phyloP scores from a whole-genome alignment of 371 early-diverging fungal species.

The Circinella minor region DNA sequence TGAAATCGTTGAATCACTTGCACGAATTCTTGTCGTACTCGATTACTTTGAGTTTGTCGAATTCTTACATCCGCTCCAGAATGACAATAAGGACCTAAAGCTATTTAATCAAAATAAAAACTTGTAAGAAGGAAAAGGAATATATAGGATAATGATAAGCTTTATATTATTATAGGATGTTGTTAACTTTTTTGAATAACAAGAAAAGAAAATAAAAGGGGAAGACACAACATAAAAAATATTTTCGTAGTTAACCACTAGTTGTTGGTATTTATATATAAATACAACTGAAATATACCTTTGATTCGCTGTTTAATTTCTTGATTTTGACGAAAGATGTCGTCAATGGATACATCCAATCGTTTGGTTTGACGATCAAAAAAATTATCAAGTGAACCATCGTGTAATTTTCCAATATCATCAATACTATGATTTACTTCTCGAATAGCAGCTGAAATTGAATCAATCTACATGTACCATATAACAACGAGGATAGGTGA shows the following conservation, averaged over 20 bases:
- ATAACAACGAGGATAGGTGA: no score
- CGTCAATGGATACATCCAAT: not conserved
- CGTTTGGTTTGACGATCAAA: not conserved
- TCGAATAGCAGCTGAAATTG: not conserved
- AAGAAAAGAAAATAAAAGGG: no score
- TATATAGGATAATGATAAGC: no score
- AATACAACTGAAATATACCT: not conserved
- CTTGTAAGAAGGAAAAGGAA: not conserved
- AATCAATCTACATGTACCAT: not conserved
- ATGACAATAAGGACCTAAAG: not conserved
- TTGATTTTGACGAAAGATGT: constrained; percentile 8
- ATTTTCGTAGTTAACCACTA: no score
- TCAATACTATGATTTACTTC: not conserved
- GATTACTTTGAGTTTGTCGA: constrained; percentile 35
- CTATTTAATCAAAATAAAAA: not conserved
- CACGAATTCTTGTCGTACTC: constrained; percentile 78
- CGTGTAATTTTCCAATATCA: not conserved
- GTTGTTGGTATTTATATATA: no score
- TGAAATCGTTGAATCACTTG: constrained; percentile 82
- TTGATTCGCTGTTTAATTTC: constrained; percentile 9
- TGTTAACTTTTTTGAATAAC: not conserved
- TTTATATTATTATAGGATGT: not conserved
- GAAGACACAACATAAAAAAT: no score
- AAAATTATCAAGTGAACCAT: not conserved
- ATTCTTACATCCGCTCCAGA: constrained; percentile 17